Base-by-base conservation (phyloP, 352 stramenopile genomes). In the Phytophthora meadii region DNA sequence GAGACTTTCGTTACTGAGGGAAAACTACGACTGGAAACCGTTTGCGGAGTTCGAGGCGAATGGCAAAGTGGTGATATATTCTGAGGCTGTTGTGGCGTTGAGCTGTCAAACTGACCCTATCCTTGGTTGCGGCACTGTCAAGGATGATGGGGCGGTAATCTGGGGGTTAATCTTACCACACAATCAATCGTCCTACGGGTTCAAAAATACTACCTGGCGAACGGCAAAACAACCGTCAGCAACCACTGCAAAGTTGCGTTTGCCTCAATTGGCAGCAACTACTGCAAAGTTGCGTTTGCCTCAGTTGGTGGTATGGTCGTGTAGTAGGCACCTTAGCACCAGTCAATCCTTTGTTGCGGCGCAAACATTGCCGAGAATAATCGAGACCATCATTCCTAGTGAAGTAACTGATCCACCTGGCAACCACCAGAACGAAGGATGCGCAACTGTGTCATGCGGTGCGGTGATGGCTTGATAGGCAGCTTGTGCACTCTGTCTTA, bases 11-110 rank as follows among this genome's bases (percentile, higher is more conserved):
- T 61, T 62, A 15, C 10, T 27, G 22, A 8, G 24, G 28, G 30
- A 59, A 22, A 54, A 54, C 49, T 62, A 24, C 30, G 46, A 53
- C 34, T 59, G 57, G 24, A 39, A 27, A 49, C 15, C 22, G 10
- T 36, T 22, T 22, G 9, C 40, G 39, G 24, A 44, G 12, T 50
- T 14, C 4, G 32, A 25, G 40, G 58, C 27, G 25, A 61, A 61
- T 49, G 59, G 49, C 58, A 32, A 59, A 68, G n/a, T 68, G 50
- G 62, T 40, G 54, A 54, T 36, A 55, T 44, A 44, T 54, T 55
- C 19, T 68, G 28, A 28, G 17, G 39, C 57, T 61, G 62, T 58
- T 11, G 40, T n/a, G 39, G 30, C 12, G 48, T 36, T 47, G 42
- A 53, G 39, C 44, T 45, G 30, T 34, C 39, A 17, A 49, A 49